These are phyloP conservation scores for Clavulina sp. DNA, from an alignment of 768 basidiomycete genomes.

Conservation along the genomic window DNA sequence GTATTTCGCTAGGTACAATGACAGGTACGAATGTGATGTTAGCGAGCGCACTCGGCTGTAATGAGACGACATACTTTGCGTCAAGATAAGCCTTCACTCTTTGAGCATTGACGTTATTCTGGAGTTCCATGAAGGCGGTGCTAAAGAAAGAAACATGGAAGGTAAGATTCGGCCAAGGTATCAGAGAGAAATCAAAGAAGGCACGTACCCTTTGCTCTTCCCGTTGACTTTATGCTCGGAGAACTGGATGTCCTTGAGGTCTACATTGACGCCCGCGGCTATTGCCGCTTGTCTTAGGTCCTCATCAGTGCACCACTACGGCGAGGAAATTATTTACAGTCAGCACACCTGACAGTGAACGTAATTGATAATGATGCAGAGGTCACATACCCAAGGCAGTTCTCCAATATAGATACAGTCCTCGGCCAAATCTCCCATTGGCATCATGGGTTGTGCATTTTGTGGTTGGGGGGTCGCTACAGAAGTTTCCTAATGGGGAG, in stretches of 20 bases:
- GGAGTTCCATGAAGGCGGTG: conserved; percentile 75
- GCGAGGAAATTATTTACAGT: background rate
- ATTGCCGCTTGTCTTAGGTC: conserved; percentile 67
- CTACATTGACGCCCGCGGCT: conserved; percentile 50
- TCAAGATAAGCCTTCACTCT: conserved; percentile 73
- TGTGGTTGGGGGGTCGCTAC: too few species aligned
- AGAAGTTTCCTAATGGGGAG: too few species aligned
- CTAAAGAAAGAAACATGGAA: conserved; percentile 23
- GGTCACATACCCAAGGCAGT: background rate
- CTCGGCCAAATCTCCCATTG: background rate
- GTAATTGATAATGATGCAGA: background rate
- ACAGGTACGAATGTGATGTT: background rate
- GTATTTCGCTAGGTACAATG: conserved; percentile 52
- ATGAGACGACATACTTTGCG: conserved; percentile 32
- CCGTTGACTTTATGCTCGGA: conserved; percentile 99
- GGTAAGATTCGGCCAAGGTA: background rate
- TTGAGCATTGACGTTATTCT: conserved; percentile 42
- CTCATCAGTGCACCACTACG: conserved; percentile 93
- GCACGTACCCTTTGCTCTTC: conserved; percentile 87
- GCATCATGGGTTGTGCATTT: too few species aligned
- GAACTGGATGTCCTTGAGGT: conserved; percentile 82
- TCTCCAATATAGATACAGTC: background rate
- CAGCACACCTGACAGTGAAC: too few species aligned
- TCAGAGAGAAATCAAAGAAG: background rate
- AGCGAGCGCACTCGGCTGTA: background rate